A percentile compares a stretch with the other conserved stretches of the same genome.
phyloP scores from a whole-genome alignment of 495 filamentous ascomycete genomes.

The Xeromyces bisporus region DNA sequence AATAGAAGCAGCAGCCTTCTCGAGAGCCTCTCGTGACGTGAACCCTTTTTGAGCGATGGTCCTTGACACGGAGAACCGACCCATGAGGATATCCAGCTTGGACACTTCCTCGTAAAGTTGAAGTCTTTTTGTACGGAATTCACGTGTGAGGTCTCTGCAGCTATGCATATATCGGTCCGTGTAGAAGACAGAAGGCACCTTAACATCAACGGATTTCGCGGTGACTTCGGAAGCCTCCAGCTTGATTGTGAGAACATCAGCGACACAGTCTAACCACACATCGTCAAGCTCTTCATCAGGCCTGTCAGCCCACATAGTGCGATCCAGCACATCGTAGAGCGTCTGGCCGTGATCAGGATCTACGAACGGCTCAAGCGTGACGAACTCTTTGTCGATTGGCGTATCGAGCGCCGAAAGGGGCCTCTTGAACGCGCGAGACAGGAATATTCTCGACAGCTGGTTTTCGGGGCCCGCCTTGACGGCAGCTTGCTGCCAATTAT shows the following conservation, averaged over 20 bases:
- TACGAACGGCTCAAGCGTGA: constrained; percentile 21
- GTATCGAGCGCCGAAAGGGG: constrained; percentile 16
- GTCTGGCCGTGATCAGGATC: constrained; percentile 30
- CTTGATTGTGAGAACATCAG: constrained; percentile 52
- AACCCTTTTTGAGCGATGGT: constrained; percentile 9
- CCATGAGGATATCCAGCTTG: constrained; percentile 20
- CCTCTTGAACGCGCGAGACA: constrained; percentile 23
- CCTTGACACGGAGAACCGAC: constrained; percentile 15
- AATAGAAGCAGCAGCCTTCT: constrained; percentile 18
- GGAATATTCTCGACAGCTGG: constrained; percentile 21
- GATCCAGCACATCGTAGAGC: constrained; percentile 61
- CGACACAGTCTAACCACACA: constrained; percentile 36
- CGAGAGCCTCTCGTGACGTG: constrained; percentile 18
- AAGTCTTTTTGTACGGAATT: constrained; percentile 26
- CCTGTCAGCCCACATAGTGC: constrained; percentile 42
- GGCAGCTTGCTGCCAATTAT: constrained; percentile 28
- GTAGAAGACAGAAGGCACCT: constrained; percentile 57
- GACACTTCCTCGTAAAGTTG: constrained; percentile 23
- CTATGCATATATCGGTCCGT: constrained; percentile 58
- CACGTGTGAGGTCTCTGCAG: constrained; percentile 34
- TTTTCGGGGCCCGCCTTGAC: constrained; percentile 22
- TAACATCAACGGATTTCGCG: constrained; percentile 36
- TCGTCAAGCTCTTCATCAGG: constrained; percentile 34
- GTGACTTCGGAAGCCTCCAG: constrained; percentile 29
- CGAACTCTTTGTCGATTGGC: constrained; percentile 23